phyloP scores from a whole-genome alignment of 495 filamentous ascomycete species.

The Podospora comata region DNA sequence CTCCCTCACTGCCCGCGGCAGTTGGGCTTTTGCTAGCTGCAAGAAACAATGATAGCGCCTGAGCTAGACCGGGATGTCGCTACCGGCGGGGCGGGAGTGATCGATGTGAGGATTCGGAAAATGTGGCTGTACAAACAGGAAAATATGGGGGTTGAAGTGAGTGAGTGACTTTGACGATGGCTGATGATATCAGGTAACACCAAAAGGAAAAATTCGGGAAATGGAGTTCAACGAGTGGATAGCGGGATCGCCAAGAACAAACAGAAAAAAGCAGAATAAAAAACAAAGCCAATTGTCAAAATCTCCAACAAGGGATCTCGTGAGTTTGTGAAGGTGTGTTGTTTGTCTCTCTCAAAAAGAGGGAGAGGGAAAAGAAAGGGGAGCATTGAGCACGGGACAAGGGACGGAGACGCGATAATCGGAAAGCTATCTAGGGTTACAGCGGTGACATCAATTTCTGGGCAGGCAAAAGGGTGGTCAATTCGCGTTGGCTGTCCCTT shows the following conservation, averaged over 20 bases:
- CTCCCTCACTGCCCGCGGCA: neutral
- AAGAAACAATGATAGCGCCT: neutral
- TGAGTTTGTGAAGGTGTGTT: neutral
- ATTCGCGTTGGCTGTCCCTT: neutral
- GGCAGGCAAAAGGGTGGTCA: neutral
- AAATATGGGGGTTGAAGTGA: neutral
- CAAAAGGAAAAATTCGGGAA: neutral
- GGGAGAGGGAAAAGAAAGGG: neutral
- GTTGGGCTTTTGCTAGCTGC: neutral
- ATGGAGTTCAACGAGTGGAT: neutral
- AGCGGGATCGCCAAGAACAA: neutral
- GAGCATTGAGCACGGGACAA: neutral
- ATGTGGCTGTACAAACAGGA: neutral
- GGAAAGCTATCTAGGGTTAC: neutral
- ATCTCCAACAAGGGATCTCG: neutral
- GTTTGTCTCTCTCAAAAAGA: neutral
- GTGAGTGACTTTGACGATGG: neutral
- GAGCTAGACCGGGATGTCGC: neutral
- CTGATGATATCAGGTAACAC: neutral
- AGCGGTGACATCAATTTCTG: neutral
- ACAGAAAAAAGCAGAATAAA: neutral
- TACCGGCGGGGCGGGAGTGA: neutral
- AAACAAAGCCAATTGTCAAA: conserved; percentile 1
- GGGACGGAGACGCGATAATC: neutral
- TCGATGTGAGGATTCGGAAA: neutral